A percentile compares a stretch with the other conserved stretches of the same genome.
Evolutionary conservation across 768 basidiomycete genomes (phyloP).

Genomic region (Collybia mongolica): DNA sequence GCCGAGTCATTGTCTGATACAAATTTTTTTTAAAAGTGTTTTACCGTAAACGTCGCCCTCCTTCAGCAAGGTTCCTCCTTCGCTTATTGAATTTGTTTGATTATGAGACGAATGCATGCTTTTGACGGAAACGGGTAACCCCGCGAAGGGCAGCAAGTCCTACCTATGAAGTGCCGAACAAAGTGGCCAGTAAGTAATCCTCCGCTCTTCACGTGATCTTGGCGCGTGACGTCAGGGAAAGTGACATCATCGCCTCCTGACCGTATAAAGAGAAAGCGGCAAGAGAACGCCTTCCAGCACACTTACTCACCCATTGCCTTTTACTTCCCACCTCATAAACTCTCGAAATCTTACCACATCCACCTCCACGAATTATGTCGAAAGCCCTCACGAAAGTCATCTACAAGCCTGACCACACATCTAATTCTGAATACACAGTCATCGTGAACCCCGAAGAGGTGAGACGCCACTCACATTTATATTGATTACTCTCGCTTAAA

Average conservation of each 20-base stretch:
- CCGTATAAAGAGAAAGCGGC: slow-evolving; percentile 13
- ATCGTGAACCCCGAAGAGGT: slow-evolving; percentile 70
- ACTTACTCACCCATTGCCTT: slow-evolving; percentile 5
- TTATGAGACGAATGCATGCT: too few relatives aligned
- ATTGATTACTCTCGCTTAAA: slow-evolving; percentile 8
- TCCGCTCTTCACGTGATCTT: slow-evolving; percentile 7
- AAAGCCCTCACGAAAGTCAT: slow-evolving; percentile 65
- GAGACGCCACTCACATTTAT: slow-evolving; percentile 14
- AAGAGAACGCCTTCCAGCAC: background rate
- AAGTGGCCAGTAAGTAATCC: too few relatives aligned
- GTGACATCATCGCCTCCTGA: slow-evolving; percentile 21
- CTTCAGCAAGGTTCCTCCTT: too few relatives aligned
- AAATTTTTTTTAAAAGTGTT: too few relatives aligned
- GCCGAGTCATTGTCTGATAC: too few relatives aligned
- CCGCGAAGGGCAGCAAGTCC: too few relatives aligned
- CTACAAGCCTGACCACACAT: slow-evolving; percentile 75
- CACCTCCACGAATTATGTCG: slow-evolving; percentile 29
- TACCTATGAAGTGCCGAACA: too few relatives aligned
- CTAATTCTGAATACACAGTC: slow-evolving; percentile 70
- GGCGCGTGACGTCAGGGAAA: slow-evolving; percentile 29
- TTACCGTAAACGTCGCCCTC: too few relatives aligned
- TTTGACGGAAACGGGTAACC: too few relatives aligned
- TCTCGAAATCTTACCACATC: slow-evolving; percentile 13
- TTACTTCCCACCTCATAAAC: slow-evolving; percentile 9
- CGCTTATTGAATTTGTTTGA: too few relatives aligned